These are phyloP conservation scores for Solanum paucissectum DNA, from an alignment of 257 asterid species.

Conservation along the genomic window DNA sequence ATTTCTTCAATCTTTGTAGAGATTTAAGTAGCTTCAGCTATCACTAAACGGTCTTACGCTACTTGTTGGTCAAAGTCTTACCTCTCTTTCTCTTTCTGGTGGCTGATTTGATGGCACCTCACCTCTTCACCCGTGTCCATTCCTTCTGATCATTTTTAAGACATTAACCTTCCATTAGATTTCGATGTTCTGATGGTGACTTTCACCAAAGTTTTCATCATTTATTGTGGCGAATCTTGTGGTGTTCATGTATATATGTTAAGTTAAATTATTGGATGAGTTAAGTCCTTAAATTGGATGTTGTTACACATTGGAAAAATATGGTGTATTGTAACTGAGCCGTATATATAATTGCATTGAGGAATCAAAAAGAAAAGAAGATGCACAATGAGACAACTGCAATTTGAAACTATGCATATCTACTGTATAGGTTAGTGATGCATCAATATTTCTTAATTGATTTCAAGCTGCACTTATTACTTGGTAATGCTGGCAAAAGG, in stretches of 20 bases:
- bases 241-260: not conserved
- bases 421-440: not conserved
- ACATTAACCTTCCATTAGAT: not conserved
- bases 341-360: not conserved
- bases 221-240: not conserved
- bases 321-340: not conserved
- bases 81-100: not conserved
- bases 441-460: not conserved
- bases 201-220: not conserved
- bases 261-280: not conserved
- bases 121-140: not conserved
- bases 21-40: not conserved
- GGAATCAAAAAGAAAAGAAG: not conserved
- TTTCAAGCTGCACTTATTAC: not conserved
- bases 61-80: not conserved
- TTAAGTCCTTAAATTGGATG: not conserved
- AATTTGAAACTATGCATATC: not conserved
- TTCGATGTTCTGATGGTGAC: not conserved
- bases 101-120: not conserved
- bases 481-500: not conserved
- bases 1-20: not conserved
- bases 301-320: not conserved
- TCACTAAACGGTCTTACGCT: not conserved
- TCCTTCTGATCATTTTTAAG: not conserved
- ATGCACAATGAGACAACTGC: not conserved